These are phyloP conservation scores for Talaromyces trachyspermus DNA, from an alignment of 495 filamentous ascomycete genomes.

Conservation along the genomic window DNA sequence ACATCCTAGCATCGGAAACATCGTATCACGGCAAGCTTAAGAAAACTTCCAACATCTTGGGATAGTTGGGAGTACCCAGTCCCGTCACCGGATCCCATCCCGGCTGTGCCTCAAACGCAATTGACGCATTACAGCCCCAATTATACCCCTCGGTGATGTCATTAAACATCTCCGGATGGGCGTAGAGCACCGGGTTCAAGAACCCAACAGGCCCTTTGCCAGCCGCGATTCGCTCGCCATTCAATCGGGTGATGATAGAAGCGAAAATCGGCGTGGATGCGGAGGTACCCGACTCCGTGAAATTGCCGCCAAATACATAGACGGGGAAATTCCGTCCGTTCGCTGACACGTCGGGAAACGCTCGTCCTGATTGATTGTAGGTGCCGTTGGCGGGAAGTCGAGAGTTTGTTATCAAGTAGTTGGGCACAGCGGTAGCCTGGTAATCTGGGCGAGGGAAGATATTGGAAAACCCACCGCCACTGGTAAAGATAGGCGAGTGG, in stretches of 20 bases:
- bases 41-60: not conserved
- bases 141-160: conserved; percentile 46
- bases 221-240: conserved; percentile 35
- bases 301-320: conserved; percentile 11
- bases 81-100: not conserved
- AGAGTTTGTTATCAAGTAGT: conserved; percentile 24
- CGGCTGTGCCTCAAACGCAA: too few species aligned
- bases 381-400: conserved; percentile 4
- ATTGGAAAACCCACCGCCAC: conserved; percentile 44
- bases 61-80: not conserved
- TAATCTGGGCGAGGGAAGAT: conserved; percentile 25
- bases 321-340: conserved; percentile 18
- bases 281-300: conserved; percentile 11
- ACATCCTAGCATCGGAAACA: too few species aligned
- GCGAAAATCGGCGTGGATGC: conserved; percentile 24
- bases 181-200: conserved; percentile 44
- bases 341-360: conserved; percentile 63
- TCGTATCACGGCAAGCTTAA: not conserved
- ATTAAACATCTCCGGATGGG: conserved; percentile 34
- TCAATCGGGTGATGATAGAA: conserved; percentile 35
- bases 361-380: conserved; percentile 50
- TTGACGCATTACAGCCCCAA: too few species aligned
- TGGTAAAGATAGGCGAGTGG: conserved; percentile 11
- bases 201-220: conserved; percentile 46
- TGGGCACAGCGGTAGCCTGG: conserved; percentile 2